Base-by-base conservation (phyloP, 2,329 filamentous ascomycete genomes). In the Iodosphaeria phyllophila region DNA sequence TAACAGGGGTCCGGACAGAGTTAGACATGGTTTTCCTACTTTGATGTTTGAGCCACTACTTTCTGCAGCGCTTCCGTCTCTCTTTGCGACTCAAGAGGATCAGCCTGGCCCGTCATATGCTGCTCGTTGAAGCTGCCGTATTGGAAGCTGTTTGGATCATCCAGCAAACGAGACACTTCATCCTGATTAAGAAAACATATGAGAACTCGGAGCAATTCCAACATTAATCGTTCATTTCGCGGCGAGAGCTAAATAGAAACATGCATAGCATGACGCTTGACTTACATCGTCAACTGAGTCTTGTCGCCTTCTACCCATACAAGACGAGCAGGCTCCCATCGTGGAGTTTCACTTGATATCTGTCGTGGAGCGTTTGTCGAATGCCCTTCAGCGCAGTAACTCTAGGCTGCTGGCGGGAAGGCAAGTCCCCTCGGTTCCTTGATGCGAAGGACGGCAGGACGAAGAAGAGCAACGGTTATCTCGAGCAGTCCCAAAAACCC, bases 91-190 rank as follows among this genome's bases (percentile, higher is more conserved):
- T 74, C 70, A 30, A 67, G 52, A 7, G 64, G 64, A 35, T 73
- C 67, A 39, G 64, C 59, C 36, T 66, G 64, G 25, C 54, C 50
- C 28, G 55, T 59, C 33, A 64, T 38, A 19, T 55, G 54, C 28
- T 62, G 54, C 20, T 74, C 64, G 28, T 56, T 59, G 34, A 74
- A 73, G 42, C 65, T 72, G 23, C 67, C 67, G 32, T 74, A 74
- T 28, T 69, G 59, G 36, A 64, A 51, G 29, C 53, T 54, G 37
- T 63, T 63, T 18, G 60, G 52, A 29, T 74, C 69, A 33, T 72
- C 67, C 41, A 69, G 69, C 12, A 69, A 52, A 18, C 65, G 55
- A 10, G 58, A 59, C 32, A 67, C 62, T 26, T 69, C 64, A 32
- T 64, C 58, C 62, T 68, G 34, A 13, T 8, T 7, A 11, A 13